These are phyloP conservation scores for Blastocystis sp. DNA, from an alignment of 352 stramenopile species.

Conservation along the genomic window DNA sequence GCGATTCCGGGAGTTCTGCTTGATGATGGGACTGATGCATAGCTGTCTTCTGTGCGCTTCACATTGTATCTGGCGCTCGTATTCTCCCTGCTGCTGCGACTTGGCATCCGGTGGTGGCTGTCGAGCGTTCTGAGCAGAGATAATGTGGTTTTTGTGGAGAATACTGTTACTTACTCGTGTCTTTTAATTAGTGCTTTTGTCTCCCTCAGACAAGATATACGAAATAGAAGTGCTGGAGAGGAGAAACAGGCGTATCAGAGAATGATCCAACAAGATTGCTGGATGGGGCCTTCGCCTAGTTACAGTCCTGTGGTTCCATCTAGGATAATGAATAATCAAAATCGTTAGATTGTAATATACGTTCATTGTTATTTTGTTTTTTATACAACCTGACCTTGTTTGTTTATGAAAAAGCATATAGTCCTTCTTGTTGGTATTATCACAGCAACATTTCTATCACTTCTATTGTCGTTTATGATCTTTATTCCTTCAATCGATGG, in stretches of 20 bases:
- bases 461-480: too few relatives aligned
- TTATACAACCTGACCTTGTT: too few relatives aligned
- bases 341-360: too few relatives aligned
- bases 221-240: not conserved
- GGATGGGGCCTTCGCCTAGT: too few relatives aligned
- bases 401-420: too few relatives aligned
- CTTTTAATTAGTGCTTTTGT: not conserved
- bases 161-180: not conserved
- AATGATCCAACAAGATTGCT: not conserved
- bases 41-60: not conserved
- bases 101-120: not conserved
- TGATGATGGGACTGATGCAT: not conserved
- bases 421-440: too few relatives aligned
- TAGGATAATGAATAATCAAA: too few relatives aligned
- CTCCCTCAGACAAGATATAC: not conserved
- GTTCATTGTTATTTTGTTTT: too few relatives aligned
- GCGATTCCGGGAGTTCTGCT: not conserved
- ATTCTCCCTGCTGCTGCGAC: not conserved
- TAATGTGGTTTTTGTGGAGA: not conserved
- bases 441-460: too few relatives aligned
- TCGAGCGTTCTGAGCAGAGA: not conserved
- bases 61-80: not conserved
- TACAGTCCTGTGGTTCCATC: too few relatives aligned
- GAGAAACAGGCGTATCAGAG: not conserved
- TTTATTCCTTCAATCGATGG: too few relatives aligned